A percentile compares a stretch with the other conserved stretches of the same genome.
Conservation (phyloP, 306 rosid species). For the Vigna nakashimae region DNA sequence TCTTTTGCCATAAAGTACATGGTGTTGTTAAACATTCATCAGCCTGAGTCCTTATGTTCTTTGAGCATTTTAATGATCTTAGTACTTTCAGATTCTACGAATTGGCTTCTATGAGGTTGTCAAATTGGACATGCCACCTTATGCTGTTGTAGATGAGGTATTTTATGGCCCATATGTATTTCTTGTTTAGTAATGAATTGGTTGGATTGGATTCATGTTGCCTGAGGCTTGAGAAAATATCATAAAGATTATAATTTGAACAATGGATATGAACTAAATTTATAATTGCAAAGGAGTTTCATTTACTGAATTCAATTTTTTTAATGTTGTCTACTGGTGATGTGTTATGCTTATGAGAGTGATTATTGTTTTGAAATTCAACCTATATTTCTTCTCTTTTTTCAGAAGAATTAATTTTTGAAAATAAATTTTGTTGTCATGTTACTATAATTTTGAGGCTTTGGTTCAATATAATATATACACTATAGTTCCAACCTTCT, state of each 20-base stretch:
- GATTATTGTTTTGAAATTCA: constrained; percentile 31
- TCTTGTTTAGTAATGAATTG: constrained; percentile 11
- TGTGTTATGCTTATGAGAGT: not conserved
- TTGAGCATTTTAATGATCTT: constrained; percentile 34
- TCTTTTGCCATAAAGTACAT: constrained; percentile 18
- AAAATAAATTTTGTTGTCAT: constrained; percentile 1
- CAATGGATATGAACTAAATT: not conserved
- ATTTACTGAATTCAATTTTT: not conserved
- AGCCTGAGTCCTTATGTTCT: constrained; percentile 18
- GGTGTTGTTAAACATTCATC: constrained; percentile 1
- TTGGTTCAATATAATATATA: not conserved
- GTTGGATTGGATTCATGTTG: not conserved
- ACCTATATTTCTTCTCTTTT: constrained; percentile 1
- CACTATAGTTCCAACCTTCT: constrained; percentile 1
- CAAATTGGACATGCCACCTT: constrained; percentile 84
- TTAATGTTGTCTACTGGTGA: constrained; percentile 1
- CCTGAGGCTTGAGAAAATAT: constrained; percentile 11
- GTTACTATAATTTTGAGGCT: not conserved
- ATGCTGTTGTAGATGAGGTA: constrained; percentile 95
- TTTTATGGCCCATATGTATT: constrained; percentile 13
- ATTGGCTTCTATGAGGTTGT: constrained; percentile 84
- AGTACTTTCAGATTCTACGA: constrained; percentile 68
- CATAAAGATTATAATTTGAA: not conserved
- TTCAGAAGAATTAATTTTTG: not conserved
- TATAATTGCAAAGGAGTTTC: constrained; percentile 9